phyloP scores from a whole-genome alignment of 2,329 filamentous ascomycete genomes.

The Purpureocillium lavendulum region DNA sequence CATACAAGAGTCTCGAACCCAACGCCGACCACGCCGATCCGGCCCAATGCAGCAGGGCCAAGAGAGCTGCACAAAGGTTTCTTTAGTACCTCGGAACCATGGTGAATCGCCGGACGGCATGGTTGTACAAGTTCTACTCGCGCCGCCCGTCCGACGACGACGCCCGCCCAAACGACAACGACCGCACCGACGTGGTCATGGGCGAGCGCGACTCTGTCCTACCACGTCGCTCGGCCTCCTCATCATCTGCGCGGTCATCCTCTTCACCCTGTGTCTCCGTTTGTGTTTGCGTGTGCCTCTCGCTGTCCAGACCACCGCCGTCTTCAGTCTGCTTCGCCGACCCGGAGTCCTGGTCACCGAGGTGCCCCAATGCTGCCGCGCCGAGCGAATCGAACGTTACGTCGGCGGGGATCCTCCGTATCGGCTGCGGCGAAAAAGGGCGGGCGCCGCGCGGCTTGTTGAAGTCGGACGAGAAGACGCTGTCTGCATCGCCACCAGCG shows the following conservation, averaged over 20 bases:
- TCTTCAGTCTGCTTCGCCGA: not conserved
- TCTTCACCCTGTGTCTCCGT: not conserved
- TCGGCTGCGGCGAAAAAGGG: constrained; percentile 53
- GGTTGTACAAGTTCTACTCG: constrained; percentile 2
- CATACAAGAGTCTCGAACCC: too few species aligned
- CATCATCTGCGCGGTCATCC: constrained; percentile 3
- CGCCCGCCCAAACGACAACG: not conserved
- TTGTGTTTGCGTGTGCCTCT: not conserved
- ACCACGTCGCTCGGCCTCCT: constrained; percentile 1
- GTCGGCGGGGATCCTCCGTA: constrained; percentile 29
- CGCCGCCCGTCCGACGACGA: not conserved
- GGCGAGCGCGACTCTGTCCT: too few species aligned
- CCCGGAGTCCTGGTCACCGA: constrained; percentile 4
- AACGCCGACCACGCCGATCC: too few species aligned
- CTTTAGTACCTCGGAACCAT: not conserved
- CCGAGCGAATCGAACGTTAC: constrained; percentile 30
- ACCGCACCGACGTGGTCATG: too few species aligned
- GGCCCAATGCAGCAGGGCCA: too few species aligned
- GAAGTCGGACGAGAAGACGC: constrained; percentile 44
- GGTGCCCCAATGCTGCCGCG: constrained; percentile 10
- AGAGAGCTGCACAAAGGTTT: not conserved
- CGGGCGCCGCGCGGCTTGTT: constrained; percentile 45
- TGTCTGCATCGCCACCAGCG: constrained; percentile 34
- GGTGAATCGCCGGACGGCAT: constrained; percentile 3
- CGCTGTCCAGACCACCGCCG: not conserved